Conservation (phyloP, 495 filamentous ascomycete species). For the Aspergillus cavernicola region DNA sequence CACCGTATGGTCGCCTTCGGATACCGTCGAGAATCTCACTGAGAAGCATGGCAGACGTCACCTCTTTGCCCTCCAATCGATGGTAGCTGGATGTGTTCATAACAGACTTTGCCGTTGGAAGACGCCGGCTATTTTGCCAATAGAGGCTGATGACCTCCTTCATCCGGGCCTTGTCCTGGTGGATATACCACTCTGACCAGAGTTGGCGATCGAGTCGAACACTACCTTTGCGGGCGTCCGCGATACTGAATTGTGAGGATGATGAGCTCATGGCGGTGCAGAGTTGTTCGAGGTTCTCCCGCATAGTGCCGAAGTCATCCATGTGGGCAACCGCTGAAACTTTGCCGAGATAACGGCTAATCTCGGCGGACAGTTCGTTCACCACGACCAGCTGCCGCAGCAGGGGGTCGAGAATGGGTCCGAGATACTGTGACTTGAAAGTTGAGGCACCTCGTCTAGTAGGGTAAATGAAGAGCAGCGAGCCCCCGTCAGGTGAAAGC, state of each 20-base stretch:
- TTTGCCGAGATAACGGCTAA: constrained; percentile 54
- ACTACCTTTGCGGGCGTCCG: constrained; percentile 50
- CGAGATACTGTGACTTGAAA: constrained; percentile 63
- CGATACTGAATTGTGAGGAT: constrained; percentile 44
- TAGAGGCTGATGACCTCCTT: constrained; percentile 56
- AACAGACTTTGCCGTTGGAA: constrained; percentile 33
- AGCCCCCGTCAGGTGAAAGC: constrained; percentile 56
- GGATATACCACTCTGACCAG: constrained; percentile 69
- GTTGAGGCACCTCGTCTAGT: constrained; percentile 59
- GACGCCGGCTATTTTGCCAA: constrained; percentile 49
- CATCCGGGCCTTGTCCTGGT: constrained; percentile 66
- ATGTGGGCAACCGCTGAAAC: constrained; percentile 57
- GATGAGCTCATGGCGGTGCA: constrained; percentile 41
- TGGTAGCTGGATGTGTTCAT: constrained; percentile 31
- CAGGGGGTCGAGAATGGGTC: constrained; percentile 64
- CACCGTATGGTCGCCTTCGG: constrained; percentile 42
- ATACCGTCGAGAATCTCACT: constrained; percentile 64
- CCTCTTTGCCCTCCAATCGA: constrained; percentile 37
- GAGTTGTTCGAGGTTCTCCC: constrained; percentile 46
- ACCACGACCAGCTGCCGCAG: constrained; percentile 63
- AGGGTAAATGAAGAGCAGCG: constrained; percentile 66
- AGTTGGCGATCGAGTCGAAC: constrained; percentile 52
- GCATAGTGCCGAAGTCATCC: constrained; percentile 55
- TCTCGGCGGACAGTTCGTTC: constrained; percentile 57
- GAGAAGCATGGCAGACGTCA: constrained; percentile 53